phyloP scores from a whole-genome alignment of 1,284 basidiomycete genomes.

The Butyriboletus appendiculatus region DNA sequence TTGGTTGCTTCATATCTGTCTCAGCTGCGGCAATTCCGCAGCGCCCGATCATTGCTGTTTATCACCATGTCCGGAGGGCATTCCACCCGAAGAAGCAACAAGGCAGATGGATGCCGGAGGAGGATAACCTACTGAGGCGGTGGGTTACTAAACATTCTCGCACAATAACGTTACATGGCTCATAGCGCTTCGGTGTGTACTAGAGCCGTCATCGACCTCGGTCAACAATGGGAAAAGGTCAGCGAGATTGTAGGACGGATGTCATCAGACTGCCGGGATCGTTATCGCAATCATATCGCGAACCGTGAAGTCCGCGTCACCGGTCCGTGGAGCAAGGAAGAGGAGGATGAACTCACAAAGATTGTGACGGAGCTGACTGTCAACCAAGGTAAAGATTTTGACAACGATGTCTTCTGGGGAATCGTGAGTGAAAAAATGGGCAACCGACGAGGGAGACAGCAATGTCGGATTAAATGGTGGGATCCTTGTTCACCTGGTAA shows the following conservation, averaged over 20 bases:
- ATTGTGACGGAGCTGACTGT: conserved; percentile 75
- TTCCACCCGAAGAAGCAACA: conserved; percentile 67
- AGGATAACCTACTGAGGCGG: conserved; percentile 68
- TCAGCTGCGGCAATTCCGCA: conserved; percentile 67
- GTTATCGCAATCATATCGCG: conserved; percentile 77
- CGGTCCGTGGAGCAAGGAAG: conserved; percentile 72
- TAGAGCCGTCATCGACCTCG: conserved; percentile 66
- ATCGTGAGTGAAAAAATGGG: conserved; percentile 76
- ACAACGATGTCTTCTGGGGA: conserved; percentile 82
- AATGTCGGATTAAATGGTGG: conserved; percentile 85
- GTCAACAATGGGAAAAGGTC: conserved; percentile 81
- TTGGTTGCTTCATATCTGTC: conserved; percentile 8
- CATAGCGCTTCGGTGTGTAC: not conserved
- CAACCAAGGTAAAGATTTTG: conserved; percentile 64
- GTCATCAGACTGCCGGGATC: conserved; percentile 79
- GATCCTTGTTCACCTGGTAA: conserved; percentile 5
- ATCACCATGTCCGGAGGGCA: conserved; percentile 72
- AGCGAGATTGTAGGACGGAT: conserved; percentile 66
- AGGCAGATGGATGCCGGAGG: conserved; percentile 69
- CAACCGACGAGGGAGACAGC: conserved; percentile 69
- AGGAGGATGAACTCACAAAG: conserved; percentile 67
- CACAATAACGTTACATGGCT: not conserved
- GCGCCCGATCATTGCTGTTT: conserved; percentile 78
- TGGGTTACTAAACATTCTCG: conserved; percentile 35
- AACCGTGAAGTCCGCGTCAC: conserved; percentile 55